A percentile compares a stretch with the other conserved stretches of the same genome.
These are phyloP conservation scores for Mycena latifolia DNA, from an alignment of 768 basidiomycete genomes.

Conservation along the genomic window DNA sequence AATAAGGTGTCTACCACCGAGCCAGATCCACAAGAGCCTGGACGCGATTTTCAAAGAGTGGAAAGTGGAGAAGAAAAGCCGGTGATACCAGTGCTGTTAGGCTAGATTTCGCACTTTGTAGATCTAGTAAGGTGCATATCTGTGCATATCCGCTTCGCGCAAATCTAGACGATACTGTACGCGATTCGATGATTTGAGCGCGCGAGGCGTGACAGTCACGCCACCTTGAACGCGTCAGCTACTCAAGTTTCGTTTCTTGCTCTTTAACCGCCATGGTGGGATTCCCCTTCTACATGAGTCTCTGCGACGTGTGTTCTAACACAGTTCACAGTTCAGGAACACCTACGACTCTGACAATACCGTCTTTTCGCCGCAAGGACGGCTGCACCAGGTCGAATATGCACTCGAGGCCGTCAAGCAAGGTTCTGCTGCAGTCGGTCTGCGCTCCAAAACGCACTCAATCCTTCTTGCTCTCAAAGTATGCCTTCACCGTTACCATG, in stretches of 20 bases:
- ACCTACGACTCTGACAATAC: slow-evolving; percentile 99
- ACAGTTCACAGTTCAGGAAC: slow-evolving; percentile 81
- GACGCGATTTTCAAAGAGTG: slow-evolving; percentile 97
- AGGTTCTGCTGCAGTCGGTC: slow-evolving; percentile 97
- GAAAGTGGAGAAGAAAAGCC: slow-evolving; percentile 85
- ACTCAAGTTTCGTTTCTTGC: slow-evolving; percentile 12
- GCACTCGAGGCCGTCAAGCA: slow-evolving; percentile 99
- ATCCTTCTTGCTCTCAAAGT: slow-evolving; percentile 95
- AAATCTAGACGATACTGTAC: no score
- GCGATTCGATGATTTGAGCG: no score
- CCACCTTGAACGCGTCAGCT: slow-evolving; percentile 30
- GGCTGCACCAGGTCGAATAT: slow-evolving; percentile 98
- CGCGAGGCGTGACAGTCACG: slow-evolving; percentile 28
- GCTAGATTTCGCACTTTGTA: background rate
- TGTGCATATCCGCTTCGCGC: no score
- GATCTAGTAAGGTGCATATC: no score
- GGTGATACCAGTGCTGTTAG: slow-evolving; percentile 47
- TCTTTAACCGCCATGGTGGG: slow-evolving; percentile 49
- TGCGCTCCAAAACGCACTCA: slow-evolving; percentile 95
- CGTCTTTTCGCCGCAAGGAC: slow-evolving; percentile 96
- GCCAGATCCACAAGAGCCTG: slow-evolving; percentile 89
- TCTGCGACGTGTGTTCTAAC: slow-evolving; percentile 30
- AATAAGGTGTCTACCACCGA: slow-evolving; percentile 88
- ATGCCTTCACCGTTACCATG: slow-evolving; percentile 37
- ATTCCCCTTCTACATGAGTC: background rate